Conservation (phyloP, 1,284 basidiomycete species). For the Sporisorium exsertum region DNA sequence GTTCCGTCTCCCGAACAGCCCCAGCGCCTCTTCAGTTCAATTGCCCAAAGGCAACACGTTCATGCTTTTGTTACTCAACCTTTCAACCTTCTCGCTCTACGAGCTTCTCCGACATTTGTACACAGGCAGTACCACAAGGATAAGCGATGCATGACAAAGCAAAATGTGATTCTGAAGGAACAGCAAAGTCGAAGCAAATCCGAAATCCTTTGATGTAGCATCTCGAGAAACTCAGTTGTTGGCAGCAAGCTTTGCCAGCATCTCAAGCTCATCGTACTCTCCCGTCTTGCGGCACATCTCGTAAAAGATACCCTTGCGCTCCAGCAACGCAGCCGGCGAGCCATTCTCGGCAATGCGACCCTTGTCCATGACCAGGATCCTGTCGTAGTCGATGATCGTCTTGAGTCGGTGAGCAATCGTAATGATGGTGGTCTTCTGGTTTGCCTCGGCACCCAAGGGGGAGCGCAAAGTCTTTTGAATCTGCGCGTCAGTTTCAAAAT, state of each 20-base stretch:
- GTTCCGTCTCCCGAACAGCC: background rate
- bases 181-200: background rate
- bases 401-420: conserved; percentile 79
- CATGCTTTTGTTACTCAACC: background rate
- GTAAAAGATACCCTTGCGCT: conserved; percentile 48
- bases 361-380: conserved; percentile 72
- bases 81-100: background rate
- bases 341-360: conserved; percentile 72
- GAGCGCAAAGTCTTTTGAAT: conserved; percentile 83
- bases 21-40: background rate
- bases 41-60: too few species aligned
- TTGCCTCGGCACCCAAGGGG: conserved; percentile 20
- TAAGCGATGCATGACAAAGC: background rate
- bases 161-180: background rate
- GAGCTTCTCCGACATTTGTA: background rate
- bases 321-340: conserved; percentile 71
- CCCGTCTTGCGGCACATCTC: conserved; percentile 57
- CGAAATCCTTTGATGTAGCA: background rate
- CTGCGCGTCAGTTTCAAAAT: conserved; percentile 56
- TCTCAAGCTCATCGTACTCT: conserved; percentile 46
- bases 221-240: background rate
- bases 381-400: conserved; percentile 70
- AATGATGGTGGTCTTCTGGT: conserved; percentile 75
- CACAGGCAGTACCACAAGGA: background rate
- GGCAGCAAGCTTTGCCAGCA: conserved; percentile 23